Percentiles rank a stretch among this genome's conserved stretches.
Evolutionary conservation across 1,139 yeast species (phyloP).

Genomic region (Geotrichum australiense): DNA sequence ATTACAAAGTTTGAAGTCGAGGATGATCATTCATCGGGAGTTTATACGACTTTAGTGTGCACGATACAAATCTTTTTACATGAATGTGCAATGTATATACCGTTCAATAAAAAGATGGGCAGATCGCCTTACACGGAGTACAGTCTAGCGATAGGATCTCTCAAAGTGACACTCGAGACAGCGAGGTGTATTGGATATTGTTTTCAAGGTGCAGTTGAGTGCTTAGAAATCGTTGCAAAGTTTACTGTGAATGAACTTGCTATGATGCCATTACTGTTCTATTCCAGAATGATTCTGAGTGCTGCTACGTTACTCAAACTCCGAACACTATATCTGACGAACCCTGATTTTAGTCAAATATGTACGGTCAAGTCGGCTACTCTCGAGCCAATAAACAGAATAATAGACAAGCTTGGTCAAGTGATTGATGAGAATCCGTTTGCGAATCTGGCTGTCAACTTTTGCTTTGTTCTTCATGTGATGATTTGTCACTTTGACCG

Average conservation of each 20-base stretch:
- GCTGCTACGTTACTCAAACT: conserved; percentile 59
- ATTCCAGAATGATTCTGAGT: conserved; percentile 60
- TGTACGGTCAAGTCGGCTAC: conserved; percentile 44
- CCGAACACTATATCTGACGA: conserved; percentile 48
- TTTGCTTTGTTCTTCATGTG: conserved; percentile 27
- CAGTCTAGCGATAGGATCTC: conserved; percentile 28
- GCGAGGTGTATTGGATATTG: conserved; percentile 25
- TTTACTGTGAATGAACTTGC: conserved; percentile 34
- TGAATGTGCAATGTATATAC: conserved; percentile 46
- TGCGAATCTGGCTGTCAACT: conserved; percentile 26
- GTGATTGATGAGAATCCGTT: conserved; percentile 25
- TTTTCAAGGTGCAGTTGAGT: conserved; percentile 21
- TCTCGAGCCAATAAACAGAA: conserved; percentile 40
- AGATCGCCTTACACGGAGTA: conserved; percentile 35
- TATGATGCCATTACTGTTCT: conserved; percentile 53
- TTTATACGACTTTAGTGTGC: conserved; percentile 26
- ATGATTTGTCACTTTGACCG: conserved; percentile 29
- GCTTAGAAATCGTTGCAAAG: conserved; percentile 21
- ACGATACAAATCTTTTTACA: conserved; percentile 71
- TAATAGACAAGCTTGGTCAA: conserved; percentile 33
- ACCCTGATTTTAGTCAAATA: conserved; percentile 44
- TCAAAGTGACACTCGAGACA: conserved; percentile 22
- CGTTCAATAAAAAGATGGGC: conserved; percentile 26
- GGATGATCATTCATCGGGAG: conserved; percentile 2
- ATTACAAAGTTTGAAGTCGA: conserved; percentile 11